These are phyloP conservation scores for Fusarium fujikuroi DNA, from an alignment of 2,329 filamentous ascomycete genomes.

Conservation along the genomic window DNA sequence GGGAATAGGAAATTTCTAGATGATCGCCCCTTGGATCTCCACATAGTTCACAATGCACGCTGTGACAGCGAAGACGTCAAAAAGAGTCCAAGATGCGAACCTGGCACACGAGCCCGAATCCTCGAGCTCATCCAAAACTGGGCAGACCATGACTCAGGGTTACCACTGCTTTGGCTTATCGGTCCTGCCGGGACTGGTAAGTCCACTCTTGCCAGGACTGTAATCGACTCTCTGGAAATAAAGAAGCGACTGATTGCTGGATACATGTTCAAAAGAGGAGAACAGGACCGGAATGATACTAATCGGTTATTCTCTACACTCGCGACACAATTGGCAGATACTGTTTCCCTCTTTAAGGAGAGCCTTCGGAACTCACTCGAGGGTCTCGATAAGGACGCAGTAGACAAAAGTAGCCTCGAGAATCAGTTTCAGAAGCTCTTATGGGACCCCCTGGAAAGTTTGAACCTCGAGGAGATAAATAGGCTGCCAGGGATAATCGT, in stretches of 20 bases:
- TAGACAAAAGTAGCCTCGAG: neutral
- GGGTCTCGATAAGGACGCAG: neutral
- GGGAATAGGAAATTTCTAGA: neutral
- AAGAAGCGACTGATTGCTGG: rapidly evolving
- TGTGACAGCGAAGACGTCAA: neutral
- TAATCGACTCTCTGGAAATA: neutral
- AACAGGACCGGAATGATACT: neutral
- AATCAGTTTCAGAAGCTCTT: neutral
- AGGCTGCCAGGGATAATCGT: rapidly evolving
- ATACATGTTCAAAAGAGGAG: neutral
- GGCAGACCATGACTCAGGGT: neutral
- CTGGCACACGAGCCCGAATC: neutral
- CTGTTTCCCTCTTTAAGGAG: rapidly evolving
- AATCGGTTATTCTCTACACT: neutral
- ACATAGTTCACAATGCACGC: neutral
- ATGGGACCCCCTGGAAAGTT: neutral
- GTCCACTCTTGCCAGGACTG: neutral
- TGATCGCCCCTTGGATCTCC: neutral
- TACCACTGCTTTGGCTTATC: neutral
- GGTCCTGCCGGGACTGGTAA: neutral
- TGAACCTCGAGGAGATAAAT: rapidly evolving
- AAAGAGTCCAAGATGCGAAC: neutral
- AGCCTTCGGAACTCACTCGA: neutral
- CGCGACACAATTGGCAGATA: neutral
- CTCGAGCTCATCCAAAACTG: neutral